These are phyloP conservation scores for Xylariales sp. DNA, from an alignment of 2,329 filamentous ascomycete genomes.

Conservation along the genomic window DNA sequence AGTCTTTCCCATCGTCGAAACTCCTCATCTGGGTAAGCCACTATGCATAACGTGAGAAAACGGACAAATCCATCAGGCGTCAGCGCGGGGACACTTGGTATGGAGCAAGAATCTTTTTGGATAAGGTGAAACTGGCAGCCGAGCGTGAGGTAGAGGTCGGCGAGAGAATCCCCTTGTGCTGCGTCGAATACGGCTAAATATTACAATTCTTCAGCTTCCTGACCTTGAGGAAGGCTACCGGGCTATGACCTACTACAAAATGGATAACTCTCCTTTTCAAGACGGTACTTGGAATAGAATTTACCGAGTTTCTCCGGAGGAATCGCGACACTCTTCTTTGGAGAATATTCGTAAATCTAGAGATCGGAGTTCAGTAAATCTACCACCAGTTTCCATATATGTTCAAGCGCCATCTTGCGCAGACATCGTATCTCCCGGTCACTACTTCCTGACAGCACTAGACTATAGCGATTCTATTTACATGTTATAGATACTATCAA, in stretches of 20 bases:
- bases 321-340: slow-evolving; percentile 65
- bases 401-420: too few species aligned
- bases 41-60: slow-evolving; percentile 71
- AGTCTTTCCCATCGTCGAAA: slow-evolving; percentile 65
- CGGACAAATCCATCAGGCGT: slow-evolving; percentile 64
- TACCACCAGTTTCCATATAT: too few species aligned
- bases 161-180: too few species aligned
- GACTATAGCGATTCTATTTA: too few species aligned
- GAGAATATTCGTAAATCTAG: slow-evolving; percentile 66
- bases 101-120: slow-evolving; percentile 44
- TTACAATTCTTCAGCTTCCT: too few species aligned
- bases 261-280: slow-evolving; percentile 63
- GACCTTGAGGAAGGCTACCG: slow-evolving; percentile 8
- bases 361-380: background rate
- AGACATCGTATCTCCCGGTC: too few species aligned
- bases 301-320: slow-evolving; percentile 70
- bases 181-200: too few species aligned
- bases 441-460: too few species aligned
- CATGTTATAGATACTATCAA: background rate
- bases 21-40: slow-evolving; percentile 73
- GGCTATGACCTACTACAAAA: slow-evolving; percentile 54
- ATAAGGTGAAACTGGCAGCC: slow-evolving; percentile 63
- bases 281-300: slow-evolving; percentile 65
- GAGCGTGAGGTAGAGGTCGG: slow-evolving; percentile 52
- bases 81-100: slow-evolving; percentile 58